Evolutionary conservation across 768 basidiomycete genomes (phyloP), one percentile per base, ranked within the genome.

Genomic region (Melanogaster broomeanus): DNA sequence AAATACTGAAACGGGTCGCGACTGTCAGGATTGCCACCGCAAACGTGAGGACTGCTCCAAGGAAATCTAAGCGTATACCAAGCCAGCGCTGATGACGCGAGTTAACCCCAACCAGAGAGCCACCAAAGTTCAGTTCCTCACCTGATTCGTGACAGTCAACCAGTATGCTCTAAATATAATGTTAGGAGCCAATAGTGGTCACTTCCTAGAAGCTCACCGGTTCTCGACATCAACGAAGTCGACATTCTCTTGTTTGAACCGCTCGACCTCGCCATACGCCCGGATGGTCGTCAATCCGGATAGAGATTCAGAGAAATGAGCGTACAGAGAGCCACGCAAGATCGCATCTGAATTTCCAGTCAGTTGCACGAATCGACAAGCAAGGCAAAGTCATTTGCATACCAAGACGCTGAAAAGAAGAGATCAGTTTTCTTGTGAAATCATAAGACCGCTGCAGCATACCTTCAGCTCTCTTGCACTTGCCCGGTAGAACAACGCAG

Each of bases 291-390:
- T 79, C 34, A 96, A 69, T 16, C 95, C 95, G 11, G 87, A 86
- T 11, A 97, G 74, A 25, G 88, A 90, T 72, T 97, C 94, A 3
- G 91, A 90, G 70, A 97, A 97, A 63, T 95, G 93, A 1, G 92
- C 86, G 65, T 97, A 97, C 16, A 98, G 71, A 0, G 87, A 85
- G 0, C 90, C 89, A 22, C 93, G 84, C 25, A 97, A 68, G n/a
- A 96, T 77, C 22, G 91, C 84, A 72, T 96, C 92, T 83, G 55
- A 22, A 30, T 34, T 22, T 19, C 12, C 35, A 3, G 6, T 51
- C 30, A 58, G 39, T 10, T 45, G 12, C 5, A n/a, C 21, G 15
- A 18, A 15, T 0, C 15, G 4, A 56, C 27, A 51, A 41, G 8
- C 21, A n/a, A 6, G 8, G 16, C 13, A 12, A 39, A 37, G 31